Base-by-base conservation (phyloP, 805 yeast genomes). In the Candida sithepensis region DNA sequence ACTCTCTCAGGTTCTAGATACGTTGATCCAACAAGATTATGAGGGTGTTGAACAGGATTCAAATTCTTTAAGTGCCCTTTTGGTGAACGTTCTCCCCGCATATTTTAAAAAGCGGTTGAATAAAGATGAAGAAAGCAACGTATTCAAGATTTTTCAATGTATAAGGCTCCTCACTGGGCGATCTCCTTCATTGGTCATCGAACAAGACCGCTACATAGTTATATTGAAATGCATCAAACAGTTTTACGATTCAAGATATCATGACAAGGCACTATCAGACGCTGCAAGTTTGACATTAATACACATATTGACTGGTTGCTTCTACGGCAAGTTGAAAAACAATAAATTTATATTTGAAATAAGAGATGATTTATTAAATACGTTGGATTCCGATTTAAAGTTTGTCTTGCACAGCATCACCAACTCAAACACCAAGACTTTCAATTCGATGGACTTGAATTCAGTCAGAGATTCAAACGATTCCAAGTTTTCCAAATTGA, bases 71-170 rank as follows among this genome's bases (percentile, higher is more conserved):
- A 57, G 59, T 42, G 63, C 68, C 5, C 49, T 66, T 14, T 40
- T 66, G 7, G 49, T 49, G 19, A 59, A 57, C 14, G 69, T 67
- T 5, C 45, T 67, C 30, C 61, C 67, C 0, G 59, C 59, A 1
- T 64, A 60, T 36, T 37, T 57, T 1, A 45, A 53, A 10, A 49
- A 50, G 26, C 22, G 30, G 2, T 45, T 53, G 12, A 41, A 46
- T 26, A 44, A 22, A 5, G 54, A 54, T 13, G 62, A 61, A 43
- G 45, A 39, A 12, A 38, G 45, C 13, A 57, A 60, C 12, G 55
- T 57, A 2, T 21, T 51, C 30, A 66, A 66, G 47, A 63, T 66
- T 8, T 64, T 66, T 46, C 51, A 52, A 26, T 63, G 67, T 1
- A 41, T 65, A 9, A 48, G 60, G 18, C 43, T 56, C 12, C 44